These are phyloP conservation scores for Bryoerythrophyllum caledonicum DNA, from an alignment of 225 moss, liverwort and hornwort genomes.

Conservation along the genomic window DNA sequence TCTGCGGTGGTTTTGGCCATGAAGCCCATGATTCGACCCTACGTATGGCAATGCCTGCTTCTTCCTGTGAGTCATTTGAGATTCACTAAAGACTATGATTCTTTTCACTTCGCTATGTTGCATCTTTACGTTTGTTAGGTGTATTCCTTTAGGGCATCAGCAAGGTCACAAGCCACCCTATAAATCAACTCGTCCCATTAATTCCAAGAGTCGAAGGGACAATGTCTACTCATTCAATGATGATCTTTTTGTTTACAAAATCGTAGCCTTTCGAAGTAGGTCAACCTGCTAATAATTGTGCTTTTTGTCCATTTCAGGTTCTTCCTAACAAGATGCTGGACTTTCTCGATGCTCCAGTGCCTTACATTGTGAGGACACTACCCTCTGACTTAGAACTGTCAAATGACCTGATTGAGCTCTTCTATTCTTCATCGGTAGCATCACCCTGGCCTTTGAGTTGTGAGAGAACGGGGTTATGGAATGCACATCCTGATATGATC, in stretches of 20 bases:
- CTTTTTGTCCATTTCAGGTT: slow-evolving; percentile 52
- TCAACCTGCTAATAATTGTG: slow-evolving; percentile 3
- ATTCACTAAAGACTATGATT: not conserved
- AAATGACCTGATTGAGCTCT: slow-evolving; percentile 5
- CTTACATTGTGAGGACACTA: slow-evolving; percentile 74
- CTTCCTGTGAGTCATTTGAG: slow-evolving; percentile 71
- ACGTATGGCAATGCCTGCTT: slow-evolving; percentile 95
- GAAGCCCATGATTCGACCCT: slow-evolving; percentile 95
- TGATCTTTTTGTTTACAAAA: not conserved
- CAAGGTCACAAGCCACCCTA: not conserved
- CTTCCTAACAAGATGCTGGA: slow-evolving; percentile 94
- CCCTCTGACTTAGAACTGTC: not conserved
- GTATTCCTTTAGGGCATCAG: not conserved
- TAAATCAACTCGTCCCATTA: not conserved
- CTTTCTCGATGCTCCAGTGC: slow-evolving; percentile 97
- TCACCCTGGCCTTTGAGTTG: not conserved
- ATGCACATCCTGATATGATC: slow-evolving; percentile 1
- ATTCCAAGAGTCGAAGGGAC: not conserved
- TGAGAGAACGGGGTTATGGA: not conserved
- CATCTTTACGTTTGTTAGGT: not conserved
- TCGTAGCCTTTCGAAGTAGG: not conserved
- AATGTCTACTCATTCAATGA: not conserved
- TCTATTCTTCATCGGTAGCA: not conserved
- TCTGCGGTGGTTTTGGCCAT: slow-evolving; percentile 89
- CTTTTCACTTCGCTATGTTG: not conserved